These are phyloP conservation scores for Nitzschia putrida DNA, from an alignment of 108 stramenopile species.

Conservation along the genomic window DNA sequence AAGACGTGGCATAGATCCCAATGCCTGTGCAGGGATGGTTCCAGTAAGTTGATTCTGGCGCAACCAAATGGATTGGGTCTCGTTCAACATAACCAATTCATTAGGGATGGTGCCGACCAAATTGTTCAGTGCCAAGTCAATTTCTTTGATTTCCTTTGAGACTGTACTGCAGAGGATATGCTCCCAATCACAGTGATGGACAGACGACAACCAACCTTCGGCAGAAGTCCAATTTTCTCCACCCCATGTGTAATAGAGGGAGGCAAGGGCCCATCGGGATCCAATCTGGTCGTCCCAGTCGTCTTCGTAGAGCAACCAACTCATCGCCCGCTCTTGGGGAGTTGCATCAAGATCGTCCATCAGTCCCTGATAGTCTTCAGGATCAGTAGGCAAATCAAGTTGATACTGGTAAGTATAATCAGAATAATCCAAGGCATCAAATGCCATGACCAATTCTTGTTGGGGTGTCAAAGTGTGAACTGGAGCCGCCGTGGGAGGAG, in stretches of 20 bases:
- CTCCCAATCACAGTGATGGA: slow-evolving; percentile 30
- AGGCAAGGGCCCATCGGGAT: slow-evolving; percentile 26
- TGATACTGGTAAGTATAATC: slow-evolving; percentile 7
- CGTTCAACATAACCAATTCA: slow-evolving; percentile 19
- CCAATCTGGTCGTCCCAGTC: slow-evolving; percentile 14
- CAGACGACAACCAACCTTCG: slow-evolving; percentile 20
- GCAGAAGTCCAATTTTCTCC: slow-evolving; percentile 24
- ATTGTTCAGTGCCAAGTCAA: slow-evolving; percentile 34
- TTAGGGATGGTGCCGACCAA: slow-evolving; percentile 38
- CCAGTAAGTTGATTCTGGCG: slow-evolving; percentile 23
- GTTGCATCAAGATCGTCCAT: slow-evolving; percentile 7
- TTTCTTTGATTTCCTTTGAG: slow-evolving; percentile 14
- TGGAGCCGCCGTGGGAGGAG: slow-evolving; percentile 2
- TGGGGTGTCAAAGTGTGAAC: slow-evolving; percentile 2
- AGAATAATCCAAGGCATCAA: slow-evolving; percentile 3
- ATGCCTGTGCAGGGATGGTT: slow-evolving; percentile 14
- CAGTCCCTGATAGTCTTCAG: not conserved
- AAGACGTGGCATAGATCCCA: slow-evolving; percentile 31
- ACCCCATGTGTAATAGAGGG: slow-evolving; percentile 23
- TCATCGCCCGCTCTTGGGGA: slow-evolving; percentile 27
- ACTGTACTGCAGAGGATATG: slow-evolving; percentile 16
- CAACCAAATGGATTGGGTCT: slow-evolving; percentile 19
- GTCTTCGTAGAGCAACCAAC: slow-evolving; percentile 36
- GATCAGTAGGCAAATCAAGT: not conserved
- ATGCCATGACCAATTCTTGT: slow-evolving; percentile 2